Conservation (phyloP, 1,139 yeast species). For the Oligophagozyma castellii region DNA sequence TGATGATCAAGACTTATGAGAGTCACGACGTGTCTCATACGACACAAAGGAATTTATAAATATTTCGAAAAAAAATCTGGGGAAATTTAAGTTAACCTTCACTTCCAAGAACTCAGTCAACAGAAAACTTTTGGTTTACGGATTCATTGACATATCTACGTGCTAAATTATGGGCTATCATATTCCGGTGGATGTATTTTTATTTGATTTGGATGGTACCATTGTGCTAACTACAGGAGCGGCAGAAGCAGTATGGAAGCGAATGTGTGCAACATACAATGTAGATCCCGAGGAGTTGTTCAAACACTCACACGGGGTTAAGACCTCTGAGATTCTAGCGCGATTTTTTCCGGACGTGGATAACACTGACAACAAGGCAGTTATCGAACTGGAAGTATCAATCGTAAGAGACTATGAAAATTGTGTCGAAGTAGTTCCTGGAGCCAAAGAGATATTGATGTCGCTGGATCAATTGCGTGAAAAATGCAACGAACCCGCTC, state of each 20-base stretch:
- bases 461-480: conserved; percentile 27
- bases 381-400: conserved; percentile 41
- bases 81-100: too few relatives aligned
- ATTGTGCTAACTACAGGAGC: conserved; percentile 62
- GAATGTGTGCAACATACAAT: conserved; percentile 45
- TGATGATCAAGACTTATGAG: too few relatives aligned
- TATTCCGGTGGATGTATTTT: conserved; percentile 23
- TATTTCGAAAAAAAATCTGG: too few relatives aligned
- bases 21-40: too few relatives aligned
- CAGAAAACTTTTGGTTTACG: too few relatives aligned
- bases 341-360: conserved; percentile 57
- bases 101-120: too few relatives aligned
- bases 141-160: too few relatives aligned
- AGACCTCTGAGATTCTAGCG: conserved; percentile 53
- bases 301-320: conserved; percentile 58
- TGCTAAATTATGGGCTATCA: conserved; percentile 7
- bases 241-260: conserved; percentile 59
- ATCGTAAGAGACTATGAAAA: conserved; percentile 54
- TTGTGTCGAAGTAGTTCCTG: conserved; percentile 51
- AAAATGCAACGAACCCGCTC: conserved; percentile 27
- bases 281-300: conserved; percentile 55
- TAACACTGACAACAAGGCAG: conserved; percentile 40
- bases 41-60: too few relatives aligned
- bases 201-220: conserved; percentile 71
- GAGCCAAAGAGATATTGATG: conserved; percentile 48